Conservation (phyloP, 768 basidiomycete species). For the Agaricus subrufescens region DNA sequence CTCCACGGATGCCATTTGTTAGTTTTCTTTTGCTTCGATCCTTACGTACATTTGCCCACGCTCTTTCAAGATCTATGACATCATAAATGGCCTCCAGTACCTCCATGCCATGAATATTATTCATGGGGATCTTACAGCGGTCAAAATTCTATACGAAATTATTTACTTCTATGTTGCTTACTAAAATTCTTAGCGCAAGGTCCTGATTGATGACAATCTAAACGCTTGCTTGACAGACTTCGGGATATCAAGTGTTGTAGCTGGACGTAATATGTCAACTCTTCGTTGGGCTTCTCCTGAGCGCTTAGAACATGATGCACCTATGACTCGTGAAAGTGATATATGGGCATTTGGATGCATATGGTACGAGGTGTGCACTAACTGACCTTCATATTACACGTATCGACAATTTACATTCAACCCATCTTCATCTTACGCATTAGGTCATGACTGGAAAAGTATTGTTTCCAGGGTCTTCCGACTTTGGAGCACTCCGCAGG, state of each 20-base stretch:
- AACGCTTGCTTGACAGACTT: constrained; percentile 4
- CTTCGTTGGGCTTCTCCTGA: constrained; percentile 17
- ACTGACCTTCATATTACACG: too few species aligned
- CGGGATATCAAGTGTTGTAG: too few species aligned
- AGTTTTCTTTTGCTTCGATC: background rate
- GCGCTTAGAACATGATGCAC: too few species aligned
- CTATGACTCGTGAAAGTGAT: constrained; percentile 10
- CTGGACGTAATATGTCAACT: too few species aligned
- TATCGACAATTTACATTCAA: too few species aligned
- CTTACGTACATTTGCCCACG: too few species aligned
- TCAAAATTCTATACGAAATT: background rate
- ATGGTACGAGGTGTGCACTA: constrained; percentile 9
- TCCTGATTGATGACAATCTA: constrained; percentile 9
- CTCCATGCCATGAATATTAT: constrained; percentile 10
- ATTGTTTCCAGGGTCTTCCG: too few species aligned
- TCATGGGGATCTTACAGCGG: constrained; percentile 14
- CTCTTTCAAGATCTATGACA: constrained; percentile 8
- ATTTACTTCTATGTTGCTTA: too few species aligned
- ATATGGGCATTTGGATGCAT: constrained; percentile 14
- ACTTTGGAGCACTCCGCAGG: too few species aligned
- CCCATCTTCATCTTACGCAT: too few species aligned
- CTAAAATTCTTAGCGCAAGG: background rate
- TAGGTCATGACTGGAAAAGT: too few species aligned
- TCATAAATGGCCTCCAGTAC: constrained; percentile 9
- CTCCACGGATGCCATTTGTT: background rate